phyloP scores from a whole-genome alignment of 2,329 filamentous ascomycete genomes.

The Allantophomopsis cytisporea region DNA sequence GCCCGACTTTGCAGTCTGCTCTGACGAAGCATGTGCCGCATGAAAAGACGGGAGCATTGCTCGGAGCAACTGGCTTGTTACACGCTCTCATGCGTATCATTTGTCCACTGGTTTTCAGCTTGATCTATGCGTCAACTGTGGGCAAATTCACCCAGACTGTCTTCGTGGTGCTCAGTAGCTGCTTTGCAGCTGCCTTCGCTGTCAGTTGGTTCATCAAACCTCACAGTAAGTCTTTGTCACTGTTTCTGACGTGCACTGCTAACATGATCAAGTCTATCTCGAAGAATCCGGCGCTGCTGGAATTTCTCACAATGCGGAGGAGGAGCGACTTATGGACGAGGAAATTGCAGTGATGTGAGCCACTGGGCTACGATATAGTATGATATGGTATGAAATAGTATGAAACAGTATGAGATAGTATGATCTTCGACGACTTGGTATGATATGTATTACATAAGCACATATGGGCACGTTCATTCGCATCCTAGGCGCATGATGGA shows the following conservation, averaged over 20 bases:
- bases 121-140: conserved; percentile 75
- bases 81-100: conserved; percentile 72
- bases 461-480: no score
- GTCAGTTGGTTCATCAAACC: conserved; percentile 60
- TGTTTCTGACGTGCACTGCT: neutral
- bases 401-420: no score
- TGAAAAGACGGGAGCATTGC: conserved; percentile 70
- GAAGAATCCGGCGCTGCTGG: neutral
- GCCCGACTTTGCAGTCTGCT: conserved; percentile 70
- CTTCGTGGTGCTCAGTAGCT: conserved; percentile 57
- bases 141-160: conserved; percentile 66
- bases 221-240: conserved; percentile 45
- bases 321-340: no score
- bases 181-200: conserved; percentile 54
- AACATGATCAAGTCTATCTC: conserved; percentile 3
- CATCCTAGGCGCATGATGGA: no score
- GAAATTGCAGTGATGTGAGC: no score
- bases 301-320: no score
- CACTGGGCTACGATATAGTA: no score
- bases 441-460: no score
- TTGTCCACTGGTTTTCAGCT: conserved; percentile 71
- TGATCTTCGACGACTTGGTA: no score
- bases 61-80: conserved; percentile 76
- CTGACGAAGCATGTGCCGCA: conserved; percentile 85
- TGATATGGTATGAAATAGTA: no score